Percentiles rank a stretch among this genome's conserved stretches.
These are phyloP conservation scores for Discostella stelligera DNA, from an alignment of 352 stramenopile species.

Conservation along the genomic window DNA sequence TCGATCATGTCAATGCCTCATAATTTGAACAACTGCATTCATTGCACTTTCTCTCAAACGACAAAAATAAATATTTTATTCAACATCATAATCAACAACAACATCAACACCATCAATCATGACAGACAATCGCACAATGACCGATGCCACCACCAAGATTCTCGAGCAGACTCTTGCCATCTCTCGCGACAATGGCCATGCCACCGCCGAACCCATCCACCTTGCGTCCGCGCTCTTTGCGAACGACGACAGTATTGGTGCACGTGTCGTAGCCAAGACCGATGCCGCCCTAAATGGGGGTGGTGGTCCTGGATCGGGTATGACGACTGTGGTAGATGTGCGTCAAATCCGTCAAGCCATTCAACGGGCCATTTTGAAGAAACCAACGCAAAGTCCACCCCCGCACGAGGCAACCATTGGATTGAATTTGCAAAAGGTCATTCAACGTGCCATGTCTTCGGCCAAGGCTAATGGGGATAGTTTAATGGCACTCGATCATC, in stretches of 20 bases:
- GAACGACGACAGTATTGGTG: slow-evolving; percentile 69
- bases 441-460: slow-evolving; percentile 63
- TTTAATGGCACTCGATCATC: slow-evolving; percentile 75
- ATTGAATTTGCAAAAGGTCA: slow-evolving; percentile 55
- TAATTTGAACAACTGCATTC: not conserved
- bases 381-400: slow-evolving; percentile 68
- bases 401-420: slow-evolving; percentile 65
- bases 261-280: slow-evolving; percentile 56
- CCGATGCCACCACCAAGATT: slow-evolving; percentile 75
- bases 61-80: not conserved
- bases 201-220: slow-evolving; percentile 71
- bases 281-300: slow-evolving; percentile 11
- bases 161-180: slow-evolving; percentile 63
- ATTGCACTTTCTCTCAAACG: not conserved
- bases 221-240: slow-evolving; percentile 64
- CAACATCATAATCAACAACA: not conserved
- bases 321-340: slow-evolving; percentile 49
- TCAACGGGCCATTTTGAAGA: slow-evolving; percentile 69
- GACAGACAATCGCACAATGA: slow-evolving; percentile 63
- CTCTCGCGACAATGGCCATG: slow-evolving; percentile 74
- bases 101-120: slow-evolving; percentile 22
- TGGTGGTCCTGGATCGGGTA: not conserved
- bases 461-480: slow-evolving; percentile 75
- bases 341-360: slow-evolving; percentile 62
- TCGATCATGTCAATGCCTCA: not conserved